These are phyloP conservation scores for Ogataea salicorniae DNA, from an alignment of 805 yeast species.

Conservation along the genomic window DNA sequence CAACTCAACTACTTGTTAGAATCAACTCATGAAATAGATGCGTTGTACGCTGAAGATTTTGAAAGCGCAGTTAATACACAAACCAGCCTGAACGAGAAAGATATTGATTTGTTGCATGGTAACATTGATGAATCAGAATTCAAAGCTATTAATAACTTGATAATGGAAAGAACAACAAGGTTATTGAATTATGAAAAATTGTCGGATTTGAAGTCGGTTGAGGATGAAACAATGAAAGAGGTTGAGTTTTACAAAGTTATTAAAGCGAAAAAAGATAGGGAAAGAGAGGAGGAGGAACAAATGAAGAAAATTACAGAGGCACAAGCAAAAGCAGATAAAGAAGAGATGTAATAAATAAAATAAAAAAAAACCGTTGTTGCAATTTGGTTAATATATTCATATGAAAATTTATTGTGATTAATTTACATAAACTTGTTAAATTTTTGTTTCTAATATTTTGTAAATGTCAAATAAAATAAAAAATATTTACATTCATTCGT, in stretches of 20 bases:
- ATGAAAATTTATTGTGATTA: no score
- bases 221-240: background rate
- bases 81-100: background rate
- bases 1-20: slow-evolving; percentile 4
- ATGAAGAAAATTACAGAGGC: background rate
- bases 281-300: background rate
- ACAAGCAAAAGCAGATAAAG: no score
- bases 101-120: background rate
- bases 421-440: no score
- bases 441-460: no score
- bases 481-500: no score
- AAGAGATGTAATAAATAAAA: no score
- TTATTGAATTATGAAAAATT: background rate
- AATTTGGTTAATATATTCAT: no score
- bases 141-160: background rate
- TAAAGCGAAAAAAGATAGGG: background rate
- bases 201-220: background rate
- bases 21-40: background rate
- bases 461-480: no score
- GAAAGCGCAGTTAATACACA: background rate
- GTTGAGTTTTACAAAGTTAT: no score
- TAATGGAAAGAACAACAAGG: background rate
- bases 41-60: background rate
- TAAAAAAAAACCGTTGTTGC: no score
- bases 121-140: background rate